These are phyloP conservation scores for Cetraspora pellucida DNA, from an alignment of 192 early-diverging fungal species.

Conservation along the genomic window DNA sequence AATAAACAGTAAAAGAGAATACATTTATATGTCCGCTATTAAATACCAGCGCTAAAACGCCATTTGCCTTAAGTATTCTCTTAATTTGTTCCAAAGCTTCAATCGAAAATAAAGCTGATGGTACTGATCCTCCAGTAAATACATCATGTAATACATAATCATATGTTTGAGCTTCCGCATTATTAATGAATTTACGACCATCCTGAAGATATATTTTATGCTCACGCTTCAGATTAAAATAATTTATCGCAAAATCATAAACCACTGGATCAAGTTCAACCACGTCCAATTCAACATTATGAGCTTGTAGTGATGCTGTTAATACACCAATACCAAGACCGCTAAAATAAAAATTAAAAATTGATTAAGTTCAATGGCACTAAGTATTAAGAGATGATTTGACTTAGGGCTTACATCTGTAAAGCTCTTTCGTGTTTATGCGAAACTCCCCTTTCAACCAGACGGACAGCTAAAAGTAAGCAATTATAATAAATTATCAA, in stretches of 20 bases:
- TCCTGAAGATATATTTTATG: constrained; percentile 68
- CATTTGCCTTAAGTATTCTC: constrained; percentile 71
- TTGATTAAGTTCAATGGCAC: neutral
- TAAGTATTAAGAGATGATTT: neutral
- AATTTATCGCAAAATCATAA: constrained; percentile 63
- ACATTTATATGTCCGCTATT: neutral
- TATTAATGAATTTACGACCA: constrained; percentile 75
- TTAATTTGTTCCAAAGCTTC: constrained; percentile 68
- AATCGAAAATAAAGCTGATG: constrained; percentile 69
- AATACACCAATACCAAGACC: constrained; percentile 86
- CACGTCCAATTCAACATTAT: constrained; percentile 69
- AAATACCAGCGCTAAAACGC: constrained; percentile 75
- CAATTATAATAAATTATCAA: neutral
- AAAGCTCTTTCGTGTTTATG: constrained; percentile 48
- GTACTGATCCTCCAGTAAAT: constrained; percentile 88
- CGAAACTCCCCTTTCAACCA: neutral
- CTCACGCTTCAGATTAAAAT: constrained; percentile 63
- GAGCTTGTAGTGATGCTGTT: constrained; percentile 62
- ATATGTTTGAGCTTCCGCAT: constrained; percentile 55
- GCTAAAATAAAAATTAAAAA: constrained; percentile 30
- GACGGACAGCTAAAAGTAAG: constrained; percentile 17
- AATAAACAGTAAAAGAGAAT: neutral
- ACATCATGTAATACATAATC: constrained; percentile 92
- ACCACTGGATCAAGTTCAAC: constrained; percentile 86
- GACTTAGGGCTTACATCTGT: constrained; percentile 39